Evolutionary conservation across 345 rosid genomes (phyloP).

Genomic region (Aethionema arabicum): DNA sequence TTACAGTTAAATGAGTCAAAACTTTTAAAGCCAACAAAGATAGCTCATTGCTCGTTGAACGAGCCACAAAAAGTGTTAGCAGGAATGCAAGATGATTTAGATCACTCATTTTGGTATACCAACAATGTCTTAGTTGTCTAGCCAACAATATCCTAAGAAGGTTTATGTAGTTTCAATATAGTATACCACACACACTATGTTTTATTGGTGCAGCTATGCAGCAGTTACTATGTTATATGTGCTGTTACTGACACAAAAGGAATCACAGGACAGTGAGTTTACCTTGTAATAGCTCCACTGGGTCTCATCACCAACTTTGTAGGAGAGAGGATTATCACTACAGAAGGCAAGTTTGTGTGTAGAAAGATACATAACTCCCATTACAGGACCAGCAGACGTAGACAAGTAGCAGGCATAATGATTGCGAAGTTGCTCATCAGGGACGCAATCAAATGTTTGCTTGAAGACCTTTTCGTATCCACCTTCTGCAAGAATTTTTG

Average conservation of each 20-base stretch:
- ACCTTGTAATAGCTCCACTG: slow-evolving; percentile 93
- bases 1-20: background rate
- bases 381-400: slow-evolving; percentile 96
- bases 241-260: background rate
- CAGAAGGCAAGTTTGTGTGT: slow-evolving; percentile 77
- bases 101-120: background rate
- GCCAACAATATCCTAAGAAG: slow-evolving; percentile 2
- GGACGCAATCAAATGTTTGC: slow-evolving; percentile 69
- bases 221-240: too few relatives aligned
- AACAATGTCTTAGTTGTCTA: background rate
- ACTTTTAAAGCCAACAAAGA: slow-evolving; percentile 2
- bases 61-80: background rate
- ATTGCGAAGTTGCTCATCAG: slow-evolving; percentile 77
- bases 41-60: background rate
- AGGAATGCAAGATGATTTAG: background rate
- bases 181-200: background rate
- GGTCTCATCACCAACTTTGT: slow-evolving; percentile 67
- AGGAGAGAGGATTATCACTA: slow-evolving; percentile 82
- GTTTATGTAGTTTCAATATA: background rate
- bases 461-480: slow-evolving; percentile 88
- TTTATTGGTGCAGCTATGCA: too few relatives aligned
- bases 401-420: slow-evolving; percentile 87
- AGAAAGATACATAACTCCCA: slow-evolving; percentile 83
- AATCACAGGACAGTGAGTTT: slow-evolving; percentile 9
- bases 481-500: slow-evolving; percentile 92